phyloP scores from a whole-genome alignment of 805 yeast genomes.

The Schizosaccharomyces lindneri region DNA sequence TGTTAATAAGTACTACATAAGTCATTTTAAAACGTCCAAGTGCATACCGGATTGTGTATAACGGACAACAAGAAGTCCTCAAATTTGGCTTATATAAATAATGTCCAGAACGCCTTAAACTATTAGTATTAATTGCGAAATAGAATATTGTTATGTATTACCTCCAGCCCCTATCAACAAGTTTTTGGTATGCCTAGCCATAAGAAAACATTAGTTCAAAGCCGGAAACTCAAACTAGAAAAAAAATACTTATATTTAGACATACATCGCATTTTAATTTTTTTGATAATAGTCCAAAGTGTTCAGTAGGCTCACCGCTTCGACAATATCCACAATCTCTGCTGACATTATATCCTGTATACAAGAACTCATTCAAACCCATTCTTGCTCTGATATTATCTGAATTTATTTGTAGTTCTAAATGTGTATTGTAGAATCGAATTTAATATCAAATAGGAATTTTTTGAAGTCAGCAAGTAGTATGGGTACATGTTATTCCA shows the following conservation, averaged over 20 bases:
- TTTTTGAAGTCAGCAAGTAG: no score
- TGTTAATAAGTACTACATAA: neutral
- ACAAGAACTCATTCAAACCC: neutral
- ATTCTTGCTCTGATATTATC: neutral
- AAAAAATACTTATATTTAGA: neutral
- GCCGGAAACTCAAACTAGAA: neutral
- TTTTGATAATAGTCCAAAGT: constrained; percentile 17
- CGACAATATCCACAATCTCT: constrained; percentile 50
- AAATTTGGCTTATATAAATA: constrained; percentile 25
- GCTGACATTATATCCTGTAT: constrained; percentile 6
- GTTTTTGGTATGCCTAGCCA: constrained; percentile 29
- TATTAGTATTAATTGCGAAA: neutral
- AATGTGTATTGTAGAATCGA: no score
- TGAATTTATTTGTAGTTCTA: no score
- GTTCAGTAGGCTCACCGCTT: constrained; percentile 13
- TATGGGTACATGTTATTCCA: no score
- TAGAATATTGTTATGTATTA: neutral
- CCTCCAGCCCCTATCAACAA: constrained; percentile 44
- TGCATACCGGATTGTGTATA: constrained; percentile 33
- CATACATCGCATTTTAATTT: constrained; percentile 15
- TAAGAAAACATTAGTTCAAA: neutral
- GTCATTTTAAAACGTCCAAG: neutral
- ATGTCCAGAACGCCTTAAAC: constrained; percentile 41
- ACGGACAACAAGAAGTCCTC: constrained; percentile 44
- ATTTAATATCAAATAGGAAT: no score